Evolutionary conservation across 73 alveolate genomes (phyloP).

Genomic region (Stentor coeruleus): DNA sequence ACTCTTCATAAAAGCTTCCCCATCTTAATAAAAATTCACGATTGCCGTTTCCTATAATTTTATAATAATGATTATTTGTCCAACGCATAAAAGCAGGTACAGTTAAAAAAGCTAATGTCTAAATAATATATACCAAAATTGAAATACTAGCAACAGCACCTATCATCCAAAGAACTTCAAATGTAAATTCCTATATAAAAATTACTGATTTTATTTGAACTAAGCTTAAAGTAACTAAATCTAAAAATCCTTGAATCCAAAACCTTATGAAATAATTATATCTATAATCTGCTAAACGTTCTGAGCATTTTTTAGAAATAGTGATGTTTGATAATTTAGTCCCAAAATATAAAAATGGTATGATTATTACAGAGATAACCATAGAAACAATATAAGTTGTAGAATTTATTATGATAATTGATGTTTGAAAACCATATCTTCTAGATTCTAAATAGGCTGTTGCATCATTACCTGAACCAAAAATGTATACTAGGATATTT

Average conservation of each 20-base stretch:
- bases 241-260: constrained; percentile 1
- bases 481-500: neutral
- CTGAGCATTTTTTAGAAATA: neutral
- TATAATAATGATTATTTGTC: neutral
- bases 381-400: neutral
- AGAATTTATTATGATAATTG: neutral
- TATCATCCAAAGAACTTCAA: too few relatives aligned
- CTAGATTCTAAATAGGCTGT: neutral
- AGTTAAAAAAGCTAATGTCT: too few relatives aligned
- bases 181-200: neutral
- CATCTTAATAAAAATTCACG: neutral
- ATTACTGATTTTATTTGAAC: neutral
- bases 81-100: too few relatives aligned
- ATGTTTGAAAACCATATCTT: neutral
- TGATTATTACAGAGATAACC: neutral
- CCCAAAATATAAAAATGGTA: neutral
- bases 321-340: neutral
- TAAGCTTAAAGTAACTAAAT: too few relatives aligned
- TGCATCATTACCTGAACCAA: neutral
- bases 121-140: too few relatives aligned
- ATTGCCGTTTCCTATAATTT: neutral
- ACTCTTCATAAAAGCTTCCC: neutral
- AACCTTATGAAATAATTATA: neutral
- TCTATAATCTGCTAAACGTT: neutral
- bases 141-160: too few relatives aligned